A percentile compares a stretch with the other conserved stretches of the same genome.
Evolutionary conservation across 2,329 filamentous ascomycete genomes (phyloP).

Genomic region (Ophiostoma piceae): DNA sequence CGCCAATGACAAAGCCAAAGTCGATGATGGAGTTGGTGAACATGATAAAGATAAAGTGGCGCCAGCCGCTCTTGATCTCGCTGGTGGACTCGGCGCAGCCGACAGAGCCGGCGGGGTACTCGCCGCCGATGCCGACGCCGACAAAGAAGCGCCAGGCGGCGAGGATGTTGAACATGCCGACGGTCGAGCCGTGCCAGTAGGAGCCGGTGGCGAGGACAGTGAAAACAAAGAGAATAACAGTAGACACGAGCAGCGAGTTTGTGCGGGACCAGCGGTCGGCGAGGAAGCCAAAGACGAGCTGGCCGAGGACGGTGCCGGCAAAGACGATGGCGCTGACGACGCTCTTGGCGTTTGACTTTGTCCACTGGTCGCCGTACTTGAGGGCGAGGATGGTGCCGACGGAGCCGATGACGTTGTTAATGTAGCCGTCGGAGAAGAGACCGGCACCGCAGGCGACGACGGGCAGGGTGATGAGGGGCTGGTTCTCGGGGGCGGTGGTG

Average conservation of each 20-base stretch:
- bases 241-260: slow-evolving; percentile 74
- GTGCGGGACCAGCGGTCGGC: slow-evolving; percentile 81
- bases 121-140: slow-evolving; percentile 72
- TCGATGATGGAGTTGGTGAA: slow-evolving; percentile 31
- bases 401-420: slow-evolving; percentile 86
- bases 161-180: slow-evolving; percentile 69
- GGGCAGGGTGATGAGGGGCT: slow-evolving; percentile 46
- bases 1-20: slow-evolving; percentile 73
- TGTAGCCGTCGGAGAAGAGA: slow-evolving; percentile 85
- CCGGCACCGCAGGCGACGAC: slow-evolving; percentile 85
- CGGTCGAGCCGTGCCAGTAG: slow-evolving; percentile 63
- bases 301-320: slow-evolving; percentile 74
- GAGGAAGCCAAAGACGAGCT: slow-evolving; percentile 73
- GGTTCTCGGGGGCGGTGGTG: slow-evolving; percentile 8
- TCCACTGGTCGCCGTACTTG: slow-evolving; percentile 67
- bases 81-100: slow-evolving; percentile 78
- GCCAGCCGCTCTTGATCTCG: slow-evolving; percentile 70
- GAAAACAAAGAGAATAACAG: slow-evolving; percentile 78
- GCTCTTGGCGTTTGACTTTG: slow-evolving; percentile 60
- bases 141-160: slow-evolving; percentile 81
- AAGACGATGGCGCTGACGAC: slow-evolving; percentile 82
- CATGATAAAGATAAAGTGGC: slow-evolving; percentile 88
- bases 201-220: slow-evolving; percentile 72
- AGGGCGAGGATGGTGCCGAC: slow-evolving; percentile 69
- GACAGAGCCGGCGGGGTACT: slow-evolving; percentile 79